Conservation (phyloP, 306 rosid genomes). For the Cucumis hystrix region DNA sequence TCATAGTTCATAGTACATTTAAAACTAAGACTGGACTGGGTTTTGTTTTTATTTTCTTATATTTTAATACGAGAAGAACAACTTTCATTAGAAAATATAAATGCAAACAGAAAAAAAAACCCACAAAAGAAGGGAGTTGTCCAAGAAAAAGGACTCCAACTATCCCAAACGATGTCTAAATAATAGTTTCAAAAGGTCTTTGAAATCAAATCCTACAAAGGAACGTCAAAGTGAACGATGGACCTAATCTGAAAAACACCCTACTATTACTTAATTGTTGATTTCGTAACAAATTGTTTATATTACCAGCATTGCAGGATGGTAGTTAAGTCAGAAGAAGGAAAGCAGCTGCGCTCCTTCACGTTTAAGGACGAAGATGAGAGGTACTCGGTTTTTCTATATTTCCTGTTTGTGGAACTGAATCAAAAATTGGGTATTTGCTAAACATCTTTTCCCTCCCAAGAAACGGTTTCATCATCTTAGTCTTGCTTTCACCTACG, state of each 20-base stretch:
- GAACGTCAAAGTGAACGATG: too few species aligned
- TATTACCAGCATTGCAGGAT: slow-evolving; percentile 77
- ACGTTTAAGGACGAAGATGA: slow-evolving; percentile 70
- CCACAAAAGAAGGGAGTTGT: too few species aligned
- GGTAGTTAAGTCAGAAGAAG: slow-evolving; percentile 59
- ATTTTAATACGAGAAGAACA: too few species aligned
- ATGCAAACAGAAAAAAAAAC: too few species aligned
- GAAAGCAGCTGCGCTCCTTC: slow-evolving; percentile 68
- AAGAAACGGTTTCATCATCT: neutral
- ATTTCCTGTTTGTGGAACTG: neutral
- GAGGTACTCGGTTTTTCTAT: slow-evolving; percentile 20
- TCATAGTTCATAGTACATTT: neutral
- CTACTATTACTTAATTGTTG: too few species aligned
- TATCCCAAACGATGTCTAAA: too few species aligned
- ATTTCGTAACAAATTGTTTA: slow-evolving; percentile 15
- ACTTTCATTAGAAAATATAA: too few species aligned
- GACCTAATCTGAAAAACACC: too few species aligned
- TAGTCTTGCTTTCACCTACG: neutral
- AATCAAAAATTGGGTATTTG: neutral
- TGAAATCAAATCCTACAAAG: too few species aligned
- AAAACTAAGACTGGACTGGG: neutral
- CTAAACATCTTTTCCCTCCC: neutral
- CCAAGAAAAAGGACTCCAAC: too few species aligned
- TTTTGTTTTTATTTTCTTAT: too few species aligned
- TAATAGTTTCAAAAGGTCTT: too few species aligned